Base-by-base conservation (phyloP, 2,329 filamentous ascomycete species). In the Alternaria panax region DNA sequence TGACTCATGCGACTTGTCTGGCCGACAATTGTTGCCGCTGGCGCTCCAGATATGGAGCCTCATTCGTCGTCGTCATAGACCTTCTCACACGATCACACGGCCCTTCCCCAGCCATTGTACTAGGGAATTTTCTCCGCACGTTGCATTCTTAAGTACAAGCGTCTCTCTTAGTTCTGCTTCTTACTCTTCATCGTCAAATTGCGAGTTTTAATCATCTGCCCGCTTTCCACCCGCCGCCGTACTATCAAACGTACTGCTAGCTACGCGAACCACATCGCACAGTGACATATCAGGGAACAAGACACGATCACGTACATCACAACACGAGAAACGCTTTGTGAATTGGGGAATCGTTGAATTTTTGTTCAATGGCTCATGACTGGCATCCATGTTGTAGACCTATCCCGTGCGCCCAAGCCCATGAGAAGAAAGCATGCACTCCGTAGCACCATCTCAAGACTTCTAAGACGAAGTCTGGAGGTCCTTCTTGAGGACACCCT, bases 401-500 rank as follows among this genome's bases (percentile, higher is more conserved):
- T 76, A 71, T 70, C 67, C 74, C 75, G 68, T 76, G 75, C 75
- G 72, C 75, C 74, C 70, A 70, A 71, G 62, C 66, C 71, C 70
- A 69, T 67, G 73, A 56, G 46, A 75, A 75, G 69, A 71, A 77
- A 76, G 67, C 56, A 71, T 68, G 66, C 69, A 70, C 61, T 68
- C 57, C 63, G 56, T 46, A 66, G 62, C 60, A 63, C 58, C 67
- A 64, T 68, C 65, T 71, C 61, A 63, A 64, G 36, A 53, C 45
- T 60, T 72, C 81, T 86, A 88, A 75, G 83, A 79, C 73, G 82
- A 80, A 77, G 83, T 78, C 77, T 83, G 81, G 74, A 91, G 83
- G 78, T 99, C 95, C 92, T 98, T 99, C 93, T 99, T 99, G 92
- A 99, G 92, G 61, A 93, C 96, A 86, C 95, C 95, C 85, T 97